A percentile compares a stretch with the other conserved stretches of the same genome.
phyloP scores from a whole-genome alignment of 768 basidiomycete genomes.

The Exsudoporus frostii region DNA sequence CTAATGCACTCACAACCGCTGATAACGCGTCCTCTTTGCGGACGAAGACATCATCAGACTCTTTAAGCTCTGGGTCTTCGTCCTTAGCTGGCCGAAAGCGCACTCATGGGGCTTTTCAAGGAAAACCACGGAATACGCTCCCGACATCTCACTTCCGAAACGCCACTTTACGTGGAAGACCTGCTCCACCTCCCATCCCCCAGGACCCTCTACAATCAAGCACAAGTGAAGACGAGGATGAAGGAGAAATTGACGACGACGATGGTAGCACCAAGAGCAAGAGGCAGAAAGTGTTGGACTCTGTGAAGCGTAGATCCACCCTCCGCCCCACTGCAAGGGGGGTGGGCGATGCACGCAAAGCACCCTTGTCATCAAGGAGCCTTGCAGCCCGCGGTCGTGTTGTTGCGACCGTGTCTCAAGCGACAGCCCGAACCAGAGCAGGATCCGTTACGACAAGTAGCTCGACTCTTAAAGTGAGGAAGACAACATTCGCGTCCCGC shows the following conservation, averaged over 20 bases:
- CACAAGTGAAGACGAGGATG: conserved; percentile 23
- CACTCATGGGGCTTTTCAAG: conserved; percentile 17
- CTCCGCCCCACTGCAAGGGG: conserved; percentile 24
- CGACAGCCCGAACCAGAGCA: conserved; percentile 5
- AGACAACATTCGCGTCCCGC: conserved; percentile 3
- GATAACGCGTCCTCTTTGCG: conserved; percentile 38
- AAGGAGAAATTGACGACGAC: conserved; percentile 5
- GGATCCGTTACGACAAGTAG: conserved; percentile 9
- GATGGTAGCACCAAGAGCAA: conserved; percentile 15
- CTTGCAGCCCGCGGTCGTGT: conserved; percentile 8
- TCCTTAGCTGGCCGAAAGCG: conserved; percentile 44
- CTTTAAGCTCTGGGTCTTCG: conserved; percentile 36
- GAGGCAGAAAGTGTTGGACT: conserved; percentile 27
- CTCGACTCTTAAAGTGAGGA: conserved; percentile 15
- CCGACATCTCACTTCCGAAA: conserved; percentile 13
- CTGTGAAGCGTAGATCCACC: conserved; percentile 23
- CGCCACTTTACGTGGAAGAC: conserved; percentile 29
- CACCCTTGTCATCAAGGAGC: conserved; percentile 8
- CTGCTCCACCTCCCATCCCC: not conserved
- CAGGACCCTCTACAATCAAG: conserved; percentile 19
- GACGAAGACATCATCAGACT: conserved; percentile 43
- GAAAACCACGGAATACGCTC: not conserved
- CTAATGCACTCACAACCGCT: conserved; percentile 37
- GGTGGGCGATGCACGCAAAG: conserved; percentile 13
- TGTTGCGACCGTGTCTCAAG: conserved; percentile 9